Percentiles rank a stretch among this genome's conserved stretches.
Conservation (phyloP, 345 rosid species). For the Tarenaya hassleriana region DNA sequence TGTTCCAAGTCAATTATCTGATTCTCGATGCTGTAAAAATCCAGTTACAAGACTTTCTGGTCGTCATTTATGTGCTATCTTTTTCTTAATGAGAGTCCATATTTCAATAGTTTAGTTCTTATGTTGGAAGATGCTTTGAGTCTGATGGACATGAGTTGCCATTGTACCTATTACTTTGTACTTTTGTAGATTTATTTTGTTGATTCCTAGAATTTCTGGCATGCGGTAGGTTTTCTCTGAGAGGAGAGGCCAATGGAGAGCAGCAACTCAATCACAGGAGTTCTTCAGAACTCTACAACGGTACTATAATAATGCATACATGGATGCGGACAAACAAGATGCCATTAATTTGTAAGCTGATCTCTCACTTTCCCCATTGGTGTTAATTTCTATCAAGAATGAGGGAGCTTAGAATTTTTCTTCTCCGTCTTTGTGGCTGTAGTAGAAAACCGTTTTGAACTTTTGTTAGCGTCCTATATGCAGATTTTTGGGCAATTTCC, state of each 20-base stretch:
- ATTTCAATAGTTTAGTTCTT: no score
- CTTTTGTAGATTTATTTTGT: constrained; percentile 13
- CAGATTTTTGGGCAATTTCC: constrained; percentile 94
- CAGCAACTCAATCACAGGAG: constrained; percentile 97
- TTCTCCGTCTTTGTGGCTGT: not conserved
- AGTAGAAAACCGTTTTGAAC: constrained; percentile 4
- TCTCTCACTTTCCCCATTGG: constrained; percentile 14
- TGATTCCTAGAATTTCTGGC: constrained; percentile 21
- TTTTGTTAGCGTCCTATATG: constrained; percentile 16
- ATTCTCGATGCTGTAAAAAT: no score
- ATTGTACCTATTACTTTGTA: constrained; percentile 11
- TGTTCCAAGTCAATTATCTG: no score
- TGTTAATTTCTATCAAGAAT: not conserved
- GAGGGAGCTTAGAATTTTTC: not conserved
- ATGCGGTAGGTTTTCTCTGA: constrained; percentile 69
- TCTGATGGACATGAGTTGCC: constrained; percentile 5
- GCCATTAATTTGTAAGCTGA: constrained; percentile 82
- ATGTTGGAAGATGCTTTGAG: not conserved
- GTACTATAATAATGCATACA: constrained; percentile 88
- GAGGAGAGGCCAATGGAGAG: constrained; percentile 98
- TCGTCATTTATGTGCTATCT: no score
- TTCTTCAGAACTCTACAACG: constrained; percentile 95
- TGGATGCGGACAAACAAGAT: constrained; percentile 92
- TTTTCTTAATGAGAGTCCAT: no score
- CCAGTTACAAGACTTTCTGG: no score